Conservation (phyloP, 2,329 filamentous ascomycete genomes). For the Cryphonectria radicalis region DNA sequence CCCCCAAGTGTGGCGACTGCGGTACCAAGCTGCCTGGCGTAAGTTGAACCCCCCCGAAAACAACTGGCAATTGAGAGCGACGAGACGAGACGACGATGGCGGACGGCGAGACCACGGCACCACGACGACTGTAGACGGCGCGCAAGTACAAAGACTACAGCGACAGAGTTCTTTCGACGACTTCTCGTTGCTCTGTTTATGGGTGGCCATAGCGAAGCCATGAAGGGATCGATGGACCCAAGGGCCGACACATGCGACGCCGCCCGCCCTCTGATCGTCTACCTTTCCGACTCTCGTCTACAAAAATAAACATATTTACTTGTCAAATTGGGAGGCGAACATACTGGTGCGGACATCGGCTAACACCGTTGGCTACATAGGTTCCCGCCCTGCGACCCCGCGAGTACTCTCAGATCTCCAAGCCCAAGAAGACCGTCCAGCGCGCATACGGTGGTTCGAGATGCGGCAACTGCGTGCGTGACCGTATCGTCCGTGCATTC, state of each 20-base stretch:
- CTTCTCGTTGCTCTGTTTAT: background rate
- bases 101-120: background rate
- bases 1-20: constrained; percentile 99
- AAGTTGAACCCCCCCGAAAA: constrained; percentile 57
- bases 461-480: constrained; percentile 98
- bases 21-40: constrained; percentile 96
- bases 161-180: background rate
- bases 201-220: background rate
- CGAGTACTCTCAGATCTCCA: constrained; percentile 96
- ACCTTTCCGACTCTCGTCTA: constrained; percentile 3
- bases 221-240: background rate
- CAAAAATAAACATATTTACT: background rate
- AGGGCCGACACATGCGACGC: background rate
- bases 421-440: constrained; percentile 99
- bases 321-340: background rate
- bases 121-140: background rate
- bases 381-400: constrained; percentile 95
- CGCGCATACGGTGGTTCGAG: constrained; percentile 97
- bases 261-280: background rate
- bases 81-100: constrained; percentile 16
- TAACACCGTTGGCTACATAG: constrained; percentile 51
- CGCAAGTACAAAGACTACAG: background rate
- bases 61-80: constrained; percentile 11
- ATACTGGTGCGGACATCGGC: constrained; percentile 22
- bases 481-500: constrained; percentile 97